phyloP scores from a whole-genome alignment of 1,284 basidiomycete species.

The Sanghuangporus weigelae region DNA sequence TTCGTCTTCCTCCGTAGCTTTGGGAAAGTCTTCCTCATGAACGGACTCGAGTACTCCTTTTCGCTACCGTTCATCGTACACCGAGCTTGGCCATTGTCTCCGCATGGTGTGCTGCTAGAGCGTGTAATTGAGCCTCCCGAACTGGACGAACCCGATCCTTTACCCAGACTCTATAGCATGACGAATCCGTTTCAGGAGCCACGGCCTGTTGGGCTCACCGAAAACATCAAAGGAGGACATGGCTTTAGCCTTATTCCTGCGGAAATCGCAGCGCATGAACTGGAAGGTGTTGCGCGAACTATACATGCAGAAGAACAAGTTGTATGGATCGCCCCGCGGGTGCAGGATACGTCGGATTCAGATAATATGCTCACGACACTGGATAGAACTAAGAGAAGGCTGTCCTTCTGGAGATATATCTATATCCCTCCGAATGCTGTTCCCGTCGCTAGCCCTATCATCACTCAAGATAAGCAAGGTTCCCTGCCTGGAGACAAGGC shows the following conservation, averaged over 20 bases:
- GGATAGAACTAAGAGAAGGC: slow-evolving; percentile 41
- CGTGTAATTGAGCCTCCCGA: slow-evolving; percentile 65
- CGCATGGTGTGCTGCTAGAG: slow-evolving; percentile 75
- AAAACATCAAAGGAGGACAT: slow-evolving; percentile 47
- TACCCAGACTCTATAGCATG: slow-evolving; percentile 76
- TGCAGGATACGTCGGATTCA: slow-evolving; percentile 32
- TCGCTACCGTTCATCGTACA: slow-evolving; percentile 80
- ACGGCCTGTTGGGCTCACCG: slow-evolving; percentile 58
- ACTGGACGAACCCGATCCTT: slow-evolving; percentile 48
- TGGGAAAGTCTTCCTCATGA: slow-evolving; percentile 68
- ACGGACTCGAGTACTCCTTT: slow-evolving; percentile 73
- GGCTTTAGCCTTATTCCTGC: slow-evolving; percentile 28
- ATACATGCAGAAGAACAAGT: slow-evolving; percentile 58
- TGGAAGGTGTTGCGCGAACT: slow-evolving; percentile 35
- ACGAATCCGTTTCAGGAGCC: slow-evolving; percentile 75
- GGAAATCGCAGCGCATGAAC: slow-evolving; percentile 27
- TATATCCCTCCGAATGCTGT: slow-evolving; percentile 54
- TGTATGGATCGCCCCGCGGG: slow-evolving; percentile 46
- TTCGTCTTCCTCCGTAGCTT: slow-evolving; percentile 77
- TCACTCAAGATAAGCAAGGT: slow-evolving; percentile 5
- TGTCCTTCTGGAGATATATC: slow-evolving; percentile 69
- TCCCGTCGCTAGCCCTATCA: slow-evolving; percentile 29
- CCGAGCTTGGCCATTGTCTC: slow-evolving; percentile 71
- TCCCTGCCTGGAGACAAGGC: neutral
- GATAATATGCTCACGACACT: slow-evolving; percentile 54